Percentiles rank a stretch among this genome's conserved stretches.
Evolutionary conservation across 2,329 filamentous ascomycete species (phyloP).

Genomic region (Aureobasidium sp.): DNA sequence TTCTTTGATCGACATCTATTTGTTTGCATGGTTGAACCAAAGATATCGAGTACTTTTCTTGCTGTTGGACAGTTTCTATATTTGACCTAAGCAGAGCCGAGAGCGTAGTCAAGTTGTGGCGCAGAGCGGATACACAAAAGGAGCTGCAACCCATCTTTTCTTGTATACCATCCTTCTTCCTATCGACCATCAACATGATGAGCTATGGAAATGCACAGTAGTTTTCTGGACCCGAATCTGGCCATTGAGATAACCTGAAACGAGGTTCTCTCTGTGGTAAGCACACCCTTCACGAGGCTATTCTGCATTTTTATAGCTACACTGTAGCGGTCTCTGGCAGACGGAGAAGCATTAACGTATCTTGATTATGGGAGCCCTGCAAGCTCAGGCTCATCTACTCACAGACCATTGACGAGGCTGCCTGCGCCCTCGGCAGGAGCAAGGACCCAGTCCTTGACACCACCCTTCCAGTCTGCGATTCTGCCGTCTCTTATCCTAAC

Average conservation of each 20-base stretch:
- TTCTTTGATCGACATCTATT: background rate
- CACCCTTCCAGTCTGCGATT: constrained; percentile 94
- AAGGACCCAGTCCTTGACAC: constrained; percentile 67
- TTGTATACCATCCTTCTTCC: too few species aligned
- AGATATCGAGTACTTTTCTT: background rate
- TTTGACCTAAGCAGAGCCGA: too few species aligned
- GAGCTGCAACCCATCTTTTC: background rate
- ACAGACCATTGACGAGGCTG: constrained; percentile 1
- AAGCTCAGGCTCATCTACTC: background rate
- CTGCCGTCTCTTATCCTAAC: constrained; percentile 78
- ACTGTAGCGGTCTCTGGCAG: too few species aligned
- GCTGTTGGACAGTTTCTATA: too few species aligned
- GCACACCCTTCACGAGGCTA: too few species aligned
- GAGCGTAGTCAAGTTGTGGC: too few species aligned
- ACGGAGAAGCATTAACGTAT: background rate
- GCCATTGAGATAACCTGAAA: background rate
- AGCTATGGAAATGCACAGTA: background rate
- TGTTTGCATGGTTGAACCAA: background rate
- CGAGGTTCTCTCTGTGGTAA: background rate
- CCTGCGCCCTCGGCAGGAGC: background rate
- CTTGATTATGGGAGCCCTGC: background rate
- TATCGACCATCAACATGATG: background rate
- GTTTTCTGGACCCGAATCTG: background rate
- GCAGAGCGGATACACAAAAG: background rate
- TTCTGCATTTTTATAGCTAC: background rate